A percentile compares a stretch with the other conserved stretches of the same genome.
These are phyloP conservation scores for Trichophyton mentagrophytes DNA, from an alignment of 2,329 filamentous ascomycete genomes.

Conservation along the genomic window DNA sequence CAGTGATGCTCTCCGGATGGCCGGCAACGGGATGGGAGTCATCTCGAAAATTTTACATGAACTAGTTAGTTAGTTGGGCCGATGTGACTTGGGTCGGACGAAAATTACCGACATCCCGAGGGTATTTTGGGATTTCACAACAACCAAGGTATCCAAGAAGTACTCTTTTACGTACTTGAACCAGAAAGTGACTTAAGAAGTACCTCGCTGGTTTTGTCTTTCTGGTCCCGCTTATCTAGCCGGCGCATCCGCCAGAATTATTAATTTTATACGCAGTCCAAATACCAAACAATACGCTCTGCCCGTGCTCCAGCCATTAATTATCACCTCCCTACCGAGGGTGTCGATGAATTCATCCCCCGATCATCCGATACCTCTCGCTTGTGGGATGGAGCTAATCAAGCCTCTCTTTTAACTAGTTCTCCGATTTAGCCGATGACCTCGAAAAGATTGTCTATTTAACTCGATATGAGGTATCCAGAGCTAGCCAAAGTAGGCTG, in stretches of 20 bases:
- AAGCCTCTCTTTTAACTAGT: neutral
- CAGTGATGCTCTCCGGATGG: neutral
- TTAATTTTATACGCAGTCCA: neutral
- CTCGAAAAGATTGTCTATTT: neutral
- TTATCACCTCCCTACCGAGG: neutral
- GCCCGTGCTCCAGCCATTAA: neutral
- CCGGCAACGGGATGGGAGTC: neutral
- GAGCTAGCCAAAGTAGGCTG: neutral
- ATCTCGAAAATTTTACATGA: neutral
- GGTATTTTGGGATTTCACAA: neutral
- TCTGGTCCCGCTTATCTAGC: neutral
- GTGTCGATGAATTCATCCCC: neutral
- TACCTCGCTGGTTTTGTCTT: neutral
- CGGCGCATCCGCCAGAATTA: neutral
- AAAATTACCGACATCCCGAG: neutral
- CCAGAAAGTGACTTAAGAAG: neutral
- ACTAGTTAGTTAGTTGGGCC: neutral
- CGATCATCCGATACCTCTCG: neutral
- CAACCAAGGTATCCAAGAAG: neutral
- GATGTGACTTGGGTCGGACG: neutral
- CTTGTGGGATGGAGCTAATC: neutral
- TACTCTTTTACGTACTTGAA: neutral
- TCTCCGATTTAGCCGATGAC: neutral
- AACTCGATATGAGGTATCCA: neutral
- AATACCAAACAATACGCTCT: neutral